Percentiles rank a stretch among this genome's conserved stretches.
Conservation (phyloP, 2,329 filamentous ascomycete genomes). For the Fusarium clavum region DNA sequence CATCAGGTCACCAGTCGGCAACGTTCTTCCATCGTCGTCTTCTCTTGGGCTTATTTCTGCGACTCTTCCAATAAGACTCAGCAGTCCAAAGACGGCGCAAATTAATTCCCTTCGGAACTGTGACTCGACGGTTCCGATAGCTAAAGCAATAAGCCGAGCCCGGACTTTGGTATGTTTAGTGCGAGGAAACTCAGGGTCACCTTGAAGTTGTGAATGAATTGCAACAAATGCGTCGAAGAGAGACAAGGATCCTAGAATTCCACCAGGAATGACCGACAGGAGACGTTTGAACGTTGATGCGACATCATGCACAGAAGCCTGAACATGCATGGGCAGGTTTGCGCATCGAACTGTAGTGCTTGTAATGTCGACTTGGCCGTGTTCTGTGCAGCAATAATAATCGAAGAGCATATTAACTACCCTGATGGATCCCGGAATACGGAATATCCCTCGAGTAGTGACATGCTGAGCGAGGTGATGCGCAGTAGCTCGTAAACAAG, state of each 20-base stretch:
- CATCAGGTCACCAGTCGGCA: slow-evolving; percentile 70
- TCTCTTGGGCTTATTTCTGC: slow-evolving; percentile 66
- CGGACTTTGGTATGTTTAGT: slow-evolving; percentile 67
- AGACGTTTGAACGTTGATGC: slow-evolving; percentile 75
- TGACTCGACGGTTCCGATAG: slow-evolving; percentile 69
- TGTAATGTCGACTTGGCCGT: slow-evolving; percentile 62
- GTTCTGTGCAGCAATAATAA: slow-evolving; percentile 67
- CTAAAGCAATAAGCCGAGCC: slow-evolving; percentile 74
- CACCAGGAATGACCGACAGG: slow-evolving; percentile 71
- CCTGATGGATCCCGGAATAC: slow-evolving; percentile 69
- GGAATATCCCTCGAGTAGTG: slow-evolving; percentile 69
- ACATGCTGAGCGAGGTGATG: slow-evolving; percentile 70
- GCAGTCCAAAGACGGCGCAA: slow-evolving; percentile 73
- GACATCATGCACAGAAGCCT: slow-evolving; percentile 71
- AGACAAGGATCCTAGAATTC: slow-evolving; percentile 71
- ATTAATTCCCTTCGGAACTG: slow-evolving; percentile 72
- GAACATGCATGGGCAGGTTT: slow-evolving; percentile 70
- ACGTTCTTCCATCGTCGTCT: slow-evolving; percentile 62
- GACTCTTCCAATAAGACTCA: slow-evolving; percentile 69
- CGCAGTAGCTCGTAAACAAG: slow-evolving; percentile 74
- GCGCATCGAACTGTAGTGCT: slow-evolving; percentile 71
- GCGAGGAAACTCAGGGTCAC: slow-evolving; percentile 62
- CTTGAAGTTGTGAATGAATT: slow-evolving; percentile 67
- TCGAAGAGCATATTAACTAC: slow-evolving; percentile 70
- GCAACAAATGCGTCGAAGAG: slow-evolving; percentile 72